Evolutionary conservation across 106 monocot species (phyloP), one percentile per base, ranked within the genome.

Genomic region (Apostasia shenzhenica): DNA sequence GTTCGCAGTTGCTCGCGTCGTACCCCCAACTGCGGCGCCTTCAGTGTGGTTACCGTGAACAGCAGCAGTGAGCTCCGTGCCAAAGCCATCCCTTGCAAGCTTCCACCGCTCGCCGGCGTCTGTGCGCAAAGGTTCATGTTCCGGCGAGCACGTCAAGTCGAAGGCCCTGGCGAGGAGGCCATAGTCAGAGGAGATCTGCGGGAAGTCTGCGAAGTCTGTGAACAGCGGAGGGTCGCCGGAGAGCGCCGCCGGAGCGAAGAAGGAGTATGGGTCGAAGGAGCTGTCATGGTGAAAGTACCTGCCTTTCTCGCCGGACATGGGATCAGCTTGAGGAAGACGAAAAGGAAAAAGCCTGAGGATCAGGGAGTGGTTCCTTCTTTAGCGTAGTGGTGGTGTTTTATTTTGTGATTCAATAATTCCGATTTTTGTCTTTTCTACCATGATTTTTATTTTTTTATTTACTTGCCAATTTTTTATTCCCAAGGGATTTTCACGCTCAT

Each of bases 1-100:
- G 59, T 89, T 93, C 0, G 93, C 79, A n/a, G 92, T 86, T 41
- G 67, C 50, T 2, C 79, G 79, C 41, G 67, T 75, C 6, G 66
- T 55, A 12, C 73, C 67, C 0, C 68, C 82, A 5, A 65, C 72
- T 5, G 59, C 50, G 0, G 39, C 11, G 45, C 50, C 50, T 50
- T 50, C 6, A 50, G 4, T 50, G 0, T 63, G 3, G 45, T 12
- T 14, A 1, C 45, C 1, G 62, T 26, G 26, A 26, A 26, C 26
- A 26, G 26, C 26, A 26, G 26, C 26, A 26, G 26, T 26, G 26
- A 26, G 26, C 26, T 26, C 26, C 26, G 26, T 26, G 26, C 26
- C 26, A 26, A 26, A 26, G 26, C 0, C 26, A 26, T 26, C 43
- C 0, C 45, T 45, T 44, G 7, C 5, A 13, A 10, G 43, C 62